Evolutionary conservation across 2,329 filamentous ascomycete genomes (phyloP).

Genomic region (Coleophoma eucalyptorum): DNA sequence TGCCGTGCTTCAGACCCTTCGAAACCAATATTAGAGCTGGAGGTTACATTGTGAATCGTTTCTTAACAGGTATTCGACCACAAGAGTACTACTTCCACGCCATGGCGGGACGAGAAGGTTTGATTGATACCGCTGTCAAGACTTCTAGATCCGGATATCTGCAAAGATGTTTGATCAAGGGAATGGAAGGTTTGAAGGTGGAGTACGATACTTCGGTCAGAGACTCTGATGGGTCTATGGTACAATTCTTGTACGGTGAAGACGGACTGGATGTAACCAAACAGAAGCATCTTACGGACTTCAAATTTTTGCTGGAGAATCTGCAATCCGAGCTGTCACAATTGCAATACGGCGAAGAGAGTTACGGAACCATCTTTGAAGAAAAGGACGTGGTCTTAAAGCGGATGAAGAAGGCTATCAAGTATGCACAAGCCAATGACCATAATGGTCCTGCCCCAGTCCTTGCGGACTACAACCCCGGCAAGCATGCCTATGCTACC

Average conservation of each 20-base stretch:
- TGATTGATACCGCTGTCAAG: conserved; percentile 98
- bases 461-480: conserved; percentile 68
- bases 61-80: conserved; percentile 94
- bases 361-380: conserved; percentile 60
- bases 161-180: conserved; percentile 96
- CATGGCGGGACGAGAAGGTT: conserved; percentile 96
- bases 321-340: conserved; percentile 75
- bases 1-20: conserved; percentile 90
- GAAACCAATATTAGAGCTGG: conserved; percentile 87
- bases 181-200: conserved; percentile 91
- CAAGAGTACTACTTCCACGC: conserved; percentile 99
- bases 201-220: conserved; percentile 93
- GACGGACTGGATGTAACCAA: conserved; percentile 94
- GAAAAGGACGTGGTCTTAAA: conserved; percentile 57
- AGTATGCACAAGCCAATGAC: conserved; percentile 57
- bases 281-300: conserved; percentile 86
- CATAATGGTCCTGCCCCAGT: conserved; percentile 64
- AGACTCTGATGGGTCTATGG: conserved; percentile 86
- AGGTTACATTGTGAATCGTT: conserved; percentile 91
- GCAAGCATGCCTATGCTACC: conserved; percentile 76
- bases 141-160: conserved; percentile 95
- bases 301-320: conserved; percentile 87
- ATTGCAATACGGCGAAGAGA: conserved; percentile 60
- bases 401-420: conserved; percentile 76
- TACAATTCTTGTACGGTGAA: conserved; percentile 96